phyloP scores from a whole-genome alignment of 257 asterid species.

The Solanum piurae region DNA sequence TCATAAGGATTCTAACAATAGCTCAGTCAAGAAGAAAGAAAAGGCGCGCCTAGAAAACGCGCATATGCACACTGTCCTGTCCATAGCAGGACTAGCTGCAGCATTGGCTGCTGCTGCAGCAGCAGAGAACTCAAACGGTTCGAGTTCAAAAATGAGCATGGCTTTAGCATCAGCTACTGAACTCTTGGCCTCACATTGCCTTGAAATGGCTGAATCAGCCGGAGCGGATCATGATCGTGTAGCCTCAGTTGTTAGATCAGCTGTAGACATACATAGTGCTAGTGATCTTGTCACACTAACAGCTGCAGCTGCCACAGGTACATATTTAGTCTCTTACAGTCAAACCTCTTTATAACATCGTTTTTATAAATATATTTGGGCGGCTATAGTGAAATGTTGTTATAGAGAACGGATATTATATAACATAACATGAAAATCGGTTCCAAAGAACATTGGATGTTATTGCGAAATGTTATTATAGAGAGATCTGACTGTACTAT shows the following conservation, averaged over 20 bases:
- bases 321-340: background rate
- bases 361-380: background rate
- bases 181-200: slow-evolving; percentile 72
- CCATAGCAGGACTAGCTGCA: slow-evolving; percentile 82
- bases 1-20: slow-evolving; percentile 26
- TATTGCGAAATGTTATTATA: background rate
- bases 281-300: slow-evolving; percentile 70
- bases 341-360: background rate
- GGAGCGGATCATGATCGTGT: slow-evolving; percentile 53
- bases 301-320: slow-evolving; percentile 95
- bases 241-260: slow-evolving; percentile 53
- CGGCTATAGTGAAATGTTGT: background rate
- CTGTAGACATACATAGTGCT: slow-evolving; percentile 49
- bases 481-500: background rate
- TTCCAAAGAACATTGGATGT: background rate
- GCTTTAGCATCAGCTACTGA: slow-evolving; percentile 79
- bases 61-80: slow-evolving; percentile 44
- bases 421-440: background rate
- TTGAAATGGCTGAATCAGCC: slow-evolving; percentile 68
- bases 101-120: slow-evolving; percentile 59
- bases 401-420: background rate
- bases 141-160: slow-evolving; percentile 41
- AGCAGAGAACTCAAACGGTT: slow-evolving; percentile 23
- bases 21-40: slow-evolving; percentile 51
- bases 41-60: slow-evolving; percentile 66